Conservation (phyloP, 1,139 yeast species). For the Blastobotrys illinoisensis region DNA sequence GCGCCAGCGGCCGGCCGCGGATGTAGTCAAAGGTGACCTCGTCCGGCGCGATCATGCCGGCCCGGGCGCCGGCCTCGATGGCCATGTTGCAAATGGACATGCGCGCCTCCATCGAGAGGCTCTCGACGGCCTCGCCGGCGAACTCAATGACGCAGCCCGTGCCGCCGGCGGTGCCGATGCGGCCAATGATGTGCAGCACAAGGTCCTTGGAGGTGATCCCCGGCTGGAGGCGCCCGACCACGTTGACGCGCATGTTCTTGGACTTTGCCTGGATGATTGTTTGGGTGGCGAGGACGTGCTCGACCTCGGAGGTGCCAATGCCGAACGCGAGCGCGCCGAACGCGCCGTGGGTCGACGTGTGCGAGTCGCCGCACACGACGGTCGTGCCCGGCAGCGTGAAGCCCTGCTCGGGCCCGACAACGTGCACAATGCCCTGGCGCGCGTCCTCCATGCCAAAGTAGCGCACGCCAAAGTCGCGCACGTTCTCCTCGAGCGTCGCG, state of each 20-base stretch:
- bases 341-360: conserved; percentile 98
- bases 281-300: conserved; percentile 96
- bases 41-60: conserved; percentile 98
- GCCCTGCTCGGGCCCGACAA: conserved; percentile 98
- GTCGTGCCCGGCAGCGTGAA: conserved; percentile 98
- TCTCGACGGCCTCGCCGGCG: conserved; percentile 90
- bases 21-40: conserved; percentile 80
- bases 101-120: conserved; percentile 94
- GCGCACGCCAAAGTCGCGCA: conserved; percentile 79
- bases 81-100: conserved; percentile 99
- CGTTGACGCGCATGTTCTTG: conserved; percentile 86
- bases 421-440: conserved; percentile 97
- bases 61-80: conserved; percentile 98
- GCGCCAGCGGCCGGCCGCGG: conserved; percentile 92
- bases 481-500: conserved; percentile 86
- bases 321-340: conserved; percentile 98
- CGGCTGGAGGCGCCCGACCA: conserved; percentile 73
- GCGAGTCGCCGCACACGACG: conserved; percentile 98
- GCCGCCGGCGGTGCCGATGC: conserved; percentile 99
- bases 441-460: conserved; percentile 91
- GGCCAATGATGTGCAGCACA: conserved; percentile 89
- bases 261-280: conserved; percentile 91
- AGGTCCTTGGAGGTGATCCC: conserved; percentile 96
- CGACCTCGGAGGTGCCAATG: conserved; percentile 98
- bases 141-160: conserved; percentile 95